phyloP scores from a whole-genome alignment of 768 basidiomycete genomes.

The Porpolomopsis calyptriformis region DNA sequence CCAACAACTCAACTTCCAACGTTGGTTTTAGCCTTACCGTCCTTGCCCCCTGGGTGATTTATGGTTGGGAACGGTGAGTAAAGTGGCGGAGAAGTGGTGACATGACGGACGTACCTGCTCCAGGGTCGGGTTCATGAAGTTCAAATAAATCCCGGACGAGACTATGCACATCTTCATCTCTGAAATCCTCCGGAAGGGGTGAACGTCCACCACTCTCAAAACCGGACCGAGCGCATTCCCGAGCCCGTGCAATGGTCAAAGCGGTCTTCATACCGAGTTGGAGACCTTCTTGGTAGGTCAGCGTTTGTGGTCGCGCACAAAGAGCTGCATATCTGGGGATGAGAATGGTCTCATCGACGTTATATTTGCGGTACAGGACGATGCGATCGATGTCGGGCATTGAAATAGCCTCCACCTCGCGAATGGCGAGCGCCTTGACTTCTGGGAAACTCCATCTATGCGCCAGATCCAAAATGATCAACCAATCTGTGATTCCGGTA shows the following conservation, averaged over 20 bases:
- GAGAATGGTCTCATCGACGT: conserved; percentile 38
- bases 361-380: conserved; percentile 41
- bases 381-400: conserved; percentile 27
- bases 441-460: conserved; percentile 46
- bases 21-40: no score
- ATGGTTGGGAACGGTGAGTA: no score
- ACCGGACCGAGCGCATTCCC: conserved; percentile 30
- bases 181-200: no score
- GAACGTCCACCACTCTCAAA: no score
- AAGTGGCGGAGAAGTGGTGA: no score
- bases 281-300: conserved; percentile 42
- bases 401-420: conserved; percentile 42
- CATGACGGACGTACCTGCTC: no score
- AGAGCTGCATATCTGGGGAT: conserved; percentile 44
- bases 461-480: conserved; percentile 46
- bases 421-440: conserved; percentile 46
- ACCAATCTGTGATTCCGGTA: conserved; percentile 44
- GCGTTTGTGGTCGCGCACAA: conserved; percentile 39
- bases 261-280: conserved; percentile 49
- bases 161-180: no score
- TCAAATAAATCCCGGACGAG: no score
- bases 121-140: no score
- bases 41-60: no score
- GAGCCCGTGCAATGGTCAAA: conserved; percentile 38
- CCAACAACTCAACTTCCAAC: no score